These are phyloP conservation scores for Candida fluviatilis DNA, from an alignment of 805 yeast genomes.

Conservation along the genomic window DNA sequence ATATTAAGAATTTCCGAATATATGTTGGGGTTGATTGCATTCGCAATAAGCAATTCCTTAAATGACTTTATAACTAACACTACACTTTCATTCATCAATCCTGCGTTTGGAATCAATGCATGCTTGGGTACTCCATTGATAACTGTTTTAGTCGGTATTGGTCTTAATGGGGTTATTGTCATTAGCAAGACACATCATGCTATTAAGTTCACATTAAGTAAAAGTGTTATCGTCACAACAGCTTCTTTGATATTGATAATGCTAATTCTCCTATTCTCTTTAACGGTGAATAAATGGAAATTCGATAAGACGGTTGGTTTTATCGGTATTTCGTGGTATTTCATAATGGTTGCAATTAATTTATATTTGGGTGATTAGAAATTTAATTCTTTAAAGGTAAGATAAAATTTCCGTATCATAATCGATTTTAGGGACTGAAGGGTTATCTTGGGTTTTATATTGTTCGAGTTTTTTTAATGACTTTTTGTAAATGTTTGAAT, in stretches of 20 bases:
- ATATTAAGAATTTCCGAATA: slow-evolving; percentile 44
- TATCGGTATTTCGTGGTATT: slow-evolving; percentile 18
- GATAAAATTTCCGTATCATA: slow-evolving; percentile 1
- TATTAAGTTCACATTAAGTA: slow-evolving; percentile 17
- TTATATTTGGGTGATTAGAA: slow-evolving; percentile 8
- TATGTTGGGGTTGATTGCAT: slow-evolving; percentile 43
- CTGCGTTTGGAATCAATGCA: slow-evolving; percentile 43
- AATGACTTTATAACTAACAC: slow-evolving; percentile 51
- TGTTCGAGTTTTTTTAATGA: slow-evolving; percentile 7
- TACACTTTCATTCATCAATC: slow-evolving; percentile 37
- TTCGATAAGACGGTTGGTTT: slow-evolving; percentile 29
- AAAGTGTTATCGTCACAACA: slow-evolving; percentile 21
- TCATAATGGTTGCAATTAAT: slow-evolving; percentile 17
- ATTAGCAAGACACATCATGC: slow-evolving; percentile 11
- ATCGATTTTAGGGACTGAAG: background rate
- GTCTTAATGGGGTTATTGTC: slow-evolving; percentile 39
- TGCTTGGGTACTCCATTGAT: slow-evolving; percentile 53
- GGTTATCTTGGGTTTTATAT: background rate
- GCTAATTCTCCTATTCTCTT: slow-evolving; percentile 18
- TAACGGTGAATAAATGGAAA: slow-evolving; percentile 32
- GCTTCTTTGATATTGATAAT: slow-evolving; percentile 22
- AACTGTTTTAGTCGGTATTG: slow-evolving; percentile 47
- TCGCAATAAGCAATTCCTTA: slow-evolving; percentile 48
- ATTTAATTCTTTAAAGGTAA: background rate
- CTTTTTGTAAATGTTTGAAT: slow-evolving; percentile 6